Evolutionary conservation across 1,284 basidiomycete species (phyloP).

Genomic region (Fomitopsis betulina): DNA sequence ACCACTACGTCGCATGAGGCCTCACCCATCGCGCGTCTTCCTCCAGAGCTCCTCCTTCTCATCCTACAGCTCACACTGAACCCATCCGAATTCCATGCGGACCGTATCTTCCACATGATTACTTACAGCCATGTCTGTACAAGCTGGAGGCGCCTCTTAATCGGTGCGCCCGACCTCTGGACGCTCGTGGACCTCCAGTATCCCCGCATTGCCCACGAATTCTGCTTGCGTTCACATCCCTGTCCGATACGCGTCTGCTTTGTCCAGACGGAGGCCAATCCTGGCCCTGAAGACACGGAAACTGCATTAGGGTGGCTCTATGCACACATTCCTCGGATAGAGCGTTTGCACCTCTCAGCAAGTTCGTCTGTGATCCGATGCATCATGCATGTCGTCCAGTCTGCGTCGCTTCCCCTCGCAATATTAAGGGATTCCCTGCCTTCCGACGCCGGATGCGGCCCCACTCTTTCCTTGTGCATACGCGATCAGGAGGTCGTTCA

Average conservation of each 20-base stretch:
- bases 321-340: background rate
- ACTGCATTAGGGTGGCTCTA: background rate
- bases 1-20: background rate
- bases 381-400: background rate
- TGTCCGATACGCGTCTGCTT: slow-evolving; percentile 1
- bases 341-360: background rate
- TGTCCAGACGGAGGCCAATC: background rate
- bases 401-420: background rate
- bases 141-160: background rate
- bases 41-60: background rate
- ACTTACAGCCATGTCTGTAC: slow-evolving; percentile 3
- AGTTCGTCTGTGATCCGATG: background rate
- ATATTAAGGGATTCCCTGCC: background rate
- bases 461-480: background rate
- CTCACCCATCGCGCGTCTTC: slow-evolving; percentile 1
- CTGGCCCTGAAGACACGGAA: background rate
- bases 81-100: background rate
- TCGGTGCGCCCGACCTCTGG: slow-evolving; percentile 2
- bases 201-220: slow-evolving; percentile 1
- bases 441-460: background rate
- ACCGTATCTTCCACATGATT: background rate
- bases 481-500: background rate
- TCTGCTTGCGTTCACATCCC: slow-evolving; percentile 2
- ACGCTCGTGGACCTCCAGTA: slow-evolving; percentile 3
- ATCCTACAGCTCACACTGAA: slow-evolving; percentile 1